These are phyloP conservation scores for Neonectria punicea DNA, from an alignment of 2,329 filamentous ascomycete genomes.

Conservation along the genomic window DNA sequence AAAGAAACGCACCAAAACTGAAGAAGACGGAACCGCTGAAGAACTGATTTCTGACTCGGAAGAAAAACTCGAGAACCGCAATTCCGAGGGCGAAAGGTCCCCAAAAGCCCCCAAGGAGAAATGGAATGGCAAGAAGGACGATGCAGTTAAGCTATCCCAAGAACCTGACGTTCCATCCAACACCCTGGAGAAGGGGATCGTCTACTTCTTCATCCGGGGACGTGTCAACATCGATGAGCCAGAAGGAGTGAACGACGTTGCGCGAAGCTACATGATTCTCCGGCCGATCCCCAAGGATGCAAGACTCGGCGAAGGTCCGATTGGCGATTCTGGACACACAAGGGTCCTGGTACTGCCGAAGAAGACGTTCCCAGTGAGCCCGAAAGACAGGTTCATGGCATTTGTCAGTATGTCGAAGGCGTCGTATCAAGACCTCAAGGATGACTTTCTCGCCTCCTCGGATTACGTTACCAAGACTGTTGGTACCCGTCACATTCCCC, in stretches of 20 bases:
- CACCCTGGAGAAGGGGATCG: constrained; percentile 86
- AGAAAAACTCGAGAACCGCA: constrained; percentile 15
- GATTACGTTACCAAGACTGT: constrained; percentile 82
- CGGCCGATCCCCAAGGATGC: constrained; percentile 77
- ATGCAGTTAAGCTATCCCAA: constrained; percentile 33
- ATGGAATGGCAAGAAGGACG: constrained; percentile 23
- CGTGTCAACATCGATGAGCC: constrained; percentile 80
- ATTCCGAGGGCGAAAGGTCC: not conserved
- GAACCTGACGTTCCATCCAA: constrained; percentile 53
- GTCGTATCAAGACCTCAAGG: constrained; percentile 75
- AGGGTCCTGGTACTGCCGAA: constrained; percentile 84
- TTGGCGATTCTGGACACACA: constrained; percentile 67
- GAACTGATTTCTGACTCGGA: not conserved
- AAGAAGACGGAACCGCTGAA: constrained; percentile 5
- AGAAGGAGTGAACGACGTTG: constrained; percentile 75
- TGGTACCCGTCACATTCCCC: constrained; percentile 74
- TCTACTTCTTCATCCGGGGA: constrained; percentile 90
- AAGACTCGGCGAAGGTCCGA: constrained; percentile 62
- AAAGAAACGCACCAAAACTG: constrained; percentile 42
- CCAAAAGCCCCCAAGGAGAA: constrained; percentile 3
- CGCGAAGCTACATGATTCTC: constrained; percentile 82
- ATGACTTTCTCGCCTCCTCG: constrained; percentile 72
- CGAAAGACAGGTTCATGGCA: constrained; percentile 77
- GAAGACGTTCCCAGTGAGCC: constrained; percentile 79
- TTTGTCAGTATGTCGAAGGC: constrained; percentile 82